Conservation (phyloP, 2,329 filamentous ascomycete genomes). For the Aspergillus sp. region DNA sequence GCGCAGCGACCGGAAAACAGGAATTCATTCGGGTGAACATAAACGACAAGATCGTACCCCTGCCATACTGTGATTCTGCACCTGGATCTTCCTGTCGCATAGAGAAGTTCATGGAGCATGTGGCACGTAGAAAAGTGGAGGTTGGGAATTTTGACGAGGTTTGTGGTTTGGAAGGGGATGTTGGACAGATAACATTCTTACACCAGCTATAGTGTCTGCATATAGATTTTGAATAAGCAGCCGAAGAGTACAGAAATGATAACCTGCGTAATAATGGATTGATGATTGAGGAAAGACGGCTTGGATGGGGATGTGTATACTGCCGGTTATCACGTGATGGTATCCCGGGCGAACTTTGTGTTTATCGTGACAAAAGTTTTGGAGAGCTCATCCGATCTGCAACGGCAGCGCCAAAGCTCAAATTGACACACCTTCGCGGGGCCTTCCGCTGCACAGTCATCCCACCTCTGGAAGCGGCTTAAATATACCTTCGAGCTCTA, state of each 20-base stretch:
- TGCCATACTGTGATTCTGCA: slow-evolving; percentile 53
- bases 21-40: slow-evolving; percentile 58
- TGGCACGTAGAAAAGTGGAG: slow-evolving; percentile 46
- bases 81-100: slow-evolving; percentile 56
- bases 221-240: background rate
- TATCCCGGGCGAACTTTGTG: slow-evolving; percentile 30
- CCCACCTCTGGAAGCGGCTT: background rate
- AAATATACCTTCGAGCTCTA: background rate
- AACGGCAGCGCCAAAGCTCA: slow-evolving; percentile 6
- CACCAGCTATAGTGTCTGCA: slow-evolving; percentile 42
- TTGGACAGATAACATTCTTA: slow-evolving; percentile 54
- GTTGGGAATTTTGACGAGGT: slow-evolving; percentile 54
- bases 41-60: slow-evolving; percentile 60
- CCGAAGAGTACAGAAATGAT: background rate
- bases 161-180: slow-evolving; percentile 52
- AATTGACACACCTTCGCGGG: background rate
- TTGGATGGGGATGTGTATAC: slow-evolving; percentile 3
- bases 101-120: slow-evolving; percentile 47
- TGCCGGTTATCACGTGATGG: slow-evolving; percentile 24
- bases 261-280: background rate
- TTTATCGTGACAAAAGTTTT: slow-evolving; percentile 32
- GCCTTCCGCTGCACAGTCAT: background rate
- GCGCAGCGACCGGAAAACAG: slow-evolving; percentile 25
- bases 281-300: background rate
- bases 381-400: slow-evolving; percentile 9